These are phyloP conservation scores for Pilasporangium apinafurcum DNA, from an alignment of 352 stramenopile genomes.

Conservation along the genomic window DNA sequence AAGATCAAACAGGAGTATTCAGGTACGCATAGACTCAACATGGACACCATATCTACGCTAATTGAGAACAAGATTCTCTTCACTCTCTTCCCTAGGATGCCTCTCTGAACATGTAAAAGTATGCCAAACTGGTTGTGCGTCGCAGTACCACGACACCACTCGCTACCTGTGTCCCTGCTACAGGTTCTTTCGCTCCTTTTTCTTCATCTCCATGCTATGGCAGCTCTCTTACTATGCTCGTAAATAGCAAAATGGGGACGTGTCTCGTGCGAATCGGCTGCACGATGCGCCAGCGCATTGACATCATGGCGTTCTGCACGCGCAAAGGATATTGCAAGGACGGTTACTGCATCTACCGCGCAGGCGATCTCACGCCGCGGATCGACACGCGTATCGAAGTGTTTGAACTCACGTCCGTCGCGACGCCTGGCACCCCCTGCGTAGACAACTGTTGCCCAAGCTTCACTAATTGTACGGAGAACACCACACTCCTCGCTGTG, in stretches of 20 bases:
- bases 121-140: slow-evolving; percentile 42
- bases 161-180: slow-evolving; percentile 68
- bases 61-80: background rate
- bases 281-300: slow-evolving; percentile 51
- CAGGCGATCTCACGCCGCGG: slow-evolving; percentile 47
- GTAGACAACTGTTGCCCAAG: slow-evolving; percentile 56
- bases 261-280: slow-evolving; percentile 64
- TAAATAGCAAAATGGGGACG: slow-evolving; percentile 46
- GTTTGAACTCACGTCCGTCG: slow-evolving; percentile 49
- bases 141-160: slow-evolving; percentile 48
- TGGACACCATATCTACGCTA: too few species aligned
- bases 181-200: slow-evolving; percentile 40
- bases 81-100: slow-evolving; percentile 25
- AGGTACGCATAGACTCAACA: slow-evolving; percentile 5
- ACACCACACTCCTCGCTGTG: slow-evolving; percentile 35
- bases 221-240: background rate
- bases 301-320: slow-evolving; percentile 62
- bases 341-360: slow-evolving; percentile 60
- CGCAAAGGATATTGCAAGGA: slow-evolving; percentile 78
- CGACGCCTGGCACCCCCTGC: slow-evolving; percentile 47
- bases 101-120: slow-evolving; percentile 26
- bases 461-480: slow-evolving; percentile 30
- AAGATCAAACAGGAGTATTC: slow-evolving; percentile 6
- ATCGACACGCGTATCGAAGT: slow-evolving; percentile 48
- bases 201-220: too few species aligned